Conservation (phyloP, 306 rosid species). For the Acacia confusa region DNA sequence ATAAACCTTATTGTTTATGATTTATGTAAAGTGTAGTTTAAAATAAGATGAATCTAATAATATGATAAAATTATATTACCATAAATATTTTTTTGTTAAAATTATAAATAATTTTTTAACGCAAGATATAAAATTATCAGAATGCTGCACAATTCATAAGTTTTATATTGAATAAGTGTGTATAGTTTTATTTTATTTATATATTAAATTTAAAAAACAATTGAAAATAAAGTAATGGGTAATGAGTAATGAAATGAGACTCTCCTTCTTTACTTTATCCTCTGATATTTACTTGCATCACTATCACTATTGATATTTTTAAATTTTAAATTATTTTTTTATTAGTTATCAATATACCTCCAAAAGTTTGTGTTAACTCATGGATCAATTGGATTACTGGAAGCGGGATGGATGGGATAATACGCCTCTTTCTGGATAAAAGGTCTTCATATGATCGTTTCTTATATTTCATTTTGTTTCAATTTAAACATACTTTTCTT, state of each 20-base stretch:
- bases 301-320: not conserved
- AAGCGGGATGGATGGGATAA: not conserved
- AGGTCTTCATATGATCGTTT: not conserved
- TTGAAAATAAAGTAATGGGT: not conserved
- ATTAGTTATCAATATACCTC: not conserved
- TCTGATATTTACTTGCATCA: not conserved
- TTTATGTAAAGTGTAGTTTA: too few species aligned
- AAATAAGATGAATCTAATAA: not conserved
- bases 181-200: too few species aligned
- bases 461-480: not conserved
- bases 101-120: not conserved
- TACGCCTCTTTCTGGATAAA: too few species aligned
- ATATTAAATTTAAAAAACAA: not conserved
- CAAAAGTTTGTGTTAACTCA: not conserved
- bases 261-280: not conserved
- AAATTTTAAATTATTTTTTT: not conserved
- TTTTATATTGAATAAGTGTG: not conserved
- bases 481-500: too few species aligned
- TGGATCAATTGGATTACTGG: not conserved
- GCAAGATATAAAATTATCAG: too few species aligned
- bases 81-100: too few species aligned
- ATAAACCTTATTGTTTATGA: not conserved
- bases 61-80: too few species aligned
- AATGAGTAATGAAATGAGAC: not conserved
- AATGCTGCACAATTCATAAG: not conserved